phyloP scores from a whole-genome alignment of 306 rosid genomes.

The Cicer arietinum region DNA sequence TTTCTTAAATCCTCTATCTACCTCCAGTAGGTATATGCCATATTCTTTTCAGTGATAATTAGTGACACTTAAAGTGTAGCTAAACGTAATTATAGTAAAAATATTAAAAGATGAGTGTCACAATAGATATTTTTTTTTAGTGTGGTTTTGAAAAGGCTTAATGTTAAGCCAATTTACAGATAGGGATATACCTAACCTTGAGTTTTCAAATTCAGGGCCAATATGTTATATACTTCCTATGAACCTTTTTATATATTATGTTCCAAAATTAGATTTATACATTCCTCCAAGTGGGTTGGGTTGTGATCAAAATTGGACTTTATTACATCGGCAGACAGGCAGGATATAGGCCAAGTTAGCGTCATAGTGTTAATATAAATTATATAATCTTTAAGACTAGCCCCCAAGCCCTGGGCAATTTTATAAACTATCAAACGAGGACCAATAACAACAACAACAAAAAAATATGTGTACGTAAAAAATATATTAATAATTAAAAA shows the following conservation, averaged over 20 bases:
- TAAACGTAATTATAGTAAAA: too few species aligned
- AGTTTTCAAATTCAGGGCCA: neutral
- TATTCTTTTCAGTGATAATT: too few species aligned
- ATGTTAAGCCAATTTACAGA: conserved; percentile 24
- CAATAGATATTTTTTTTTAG: too few species aligned
- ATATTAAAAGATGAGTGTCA: too few species aligned
- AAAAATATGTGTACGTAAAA: neutral
- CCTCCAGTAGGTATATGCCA: too few species aligned
- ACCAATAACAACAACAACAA: neutral
- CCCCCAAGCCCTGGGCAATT: neutral
- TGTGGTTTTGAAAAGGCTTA: neutral
- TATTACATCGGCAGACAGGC: neutral
- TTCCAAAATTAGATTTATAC: too few species aligned
- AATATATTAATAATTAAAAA: neutral
- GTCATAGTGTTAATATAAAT: neutral
- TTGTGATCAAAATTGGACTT: neutral
- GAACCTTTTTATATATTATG: neutral
- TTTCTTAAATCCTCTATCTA: too few species aligned
- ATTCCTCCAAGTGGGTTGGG: conserved; percentile 5
- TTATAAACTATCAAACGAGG: conserved; percentile 3
- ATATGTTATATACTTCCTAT: neutral
- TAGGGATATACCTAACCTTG: conserved; percentile 2
- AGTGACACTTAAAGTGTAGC: too few species aligned
- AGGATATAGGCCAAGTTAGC: neutral
- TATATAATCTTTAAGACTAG: neutral